Conservation (phyloP, 2,329 filamentous ascomycete species). For the Conoideocrella luteorostrata region DNA sequence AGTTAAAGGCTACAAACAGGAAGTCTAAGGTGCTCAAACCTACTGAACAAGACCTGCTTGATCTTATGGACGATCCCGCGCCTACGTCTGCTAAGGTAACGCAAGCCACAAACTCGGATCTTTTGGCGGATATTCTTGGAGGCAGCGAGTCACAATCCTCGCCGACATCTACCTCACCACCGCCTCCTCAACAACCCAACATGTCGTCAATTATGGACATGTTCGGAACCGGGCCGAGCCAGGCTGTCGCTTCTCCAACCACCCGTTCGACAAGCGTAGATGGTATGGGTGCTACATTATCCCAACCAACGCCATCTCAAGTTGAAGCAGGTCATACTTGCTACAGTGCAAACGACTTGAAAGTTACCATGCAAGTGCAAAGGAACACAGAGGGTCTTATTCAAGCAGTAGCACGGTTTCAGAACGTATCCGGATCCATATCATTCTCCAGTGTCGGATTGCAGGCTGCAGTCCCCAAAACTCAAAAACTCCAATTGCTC, state of each 20-base stretch:
- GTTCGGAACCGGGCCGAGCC: conserved; percentile 50
- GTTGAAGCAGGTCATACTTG: conserved; percentile 57
- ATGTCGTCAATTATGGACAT: conserved; percentile 83
- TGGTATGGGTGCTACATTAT: conserved; percentile 42
- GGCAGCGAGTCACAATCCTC: conserved; percentile 48
- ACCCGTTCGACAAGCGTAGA: conserved; percentile 40
- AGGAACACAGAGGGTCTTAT: conserved; percentile 72
- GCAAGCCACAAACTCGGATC: conserved; percentile 69
- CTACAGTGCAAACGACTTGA: conserved; percentile 81
- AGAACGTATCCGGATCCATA: conserved; percentile 62
- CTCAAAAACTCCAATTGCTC: conserved; percentile 86
- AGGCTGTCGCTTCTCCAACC: conserved; percentile 24
- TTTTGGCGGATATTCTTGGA: conserved; percentile 87
- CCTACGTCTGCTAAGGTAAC: conserved; percentile 43
- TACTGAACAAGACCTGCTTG: conserved; percentile 85
- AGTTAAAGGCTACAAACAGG: conserved; percentile 63
- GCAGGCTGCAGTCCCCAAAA: conserved; percentile 94
- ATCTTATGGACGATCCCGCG: conserved; percentile 76
- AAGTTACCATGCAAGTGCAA: conserved; percentile 76
- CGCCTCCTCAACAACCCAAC: conserved; percentile 50
- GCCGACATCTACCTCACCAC: conserved; percentile 29
- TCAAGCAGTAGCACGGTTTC: conserved; percentile 78
- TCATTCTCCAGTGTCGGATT: conserved; percentile 69
- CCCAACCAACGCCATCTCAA: conserved; percentile 35
- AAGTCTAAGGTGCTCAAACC: conserved; percentile 74